A percentile compares a stretch with the other conserved stretches of the same genome.
phyloP scores from a whole-genome alignment of 768 basidiomycete genomes.

The Suillus brevipes region DNA sequence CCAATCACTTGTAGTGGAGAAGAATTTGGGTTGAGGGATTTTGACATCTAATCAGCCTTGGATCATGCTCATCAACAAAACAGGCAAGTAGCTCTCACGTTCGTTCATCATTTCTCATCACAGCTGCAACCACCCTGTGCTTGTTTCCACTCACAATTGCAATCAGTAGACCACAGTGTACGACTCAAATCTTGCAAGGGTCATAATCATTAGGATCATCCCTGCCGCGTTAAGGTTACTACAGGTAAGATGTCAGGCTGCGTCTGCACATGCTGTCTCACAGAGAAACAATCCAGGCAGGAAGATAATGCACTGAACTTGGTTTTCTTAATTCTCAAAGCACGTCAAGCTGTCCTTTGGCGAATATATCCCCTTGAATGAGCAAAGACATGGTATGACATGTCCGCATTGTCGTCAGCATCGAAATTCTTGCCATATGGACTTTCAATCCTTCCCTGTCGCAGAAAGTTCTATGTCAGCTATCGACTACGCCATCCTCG shows the following conservation, averaged over 20 bases:
- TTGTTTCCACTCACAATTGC: neutral
- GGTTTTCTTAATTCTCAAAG: conserved; percentile 27
- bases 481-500: conserved; percentile 28
- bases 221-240: conserved; percentile 2
- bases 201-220: conserved; percentile 30
- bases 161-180: conserved; percentile 11
- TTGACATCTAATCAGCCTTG: neutral
- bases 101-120: neutral
- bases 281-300: too few relatives aligned
- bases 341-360: conserved; percentile 19
- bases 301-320: conserved; percentile 35
- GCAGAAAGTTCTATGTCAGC: conserved; percentile 12
- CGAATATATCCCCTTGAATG: conserved; percentile 25
- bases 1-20: conserved; percentile 1
- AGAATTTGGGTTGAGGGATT: neutral
- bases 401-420: conserved; percentile 8
- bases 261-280: conserved; percentile 27
- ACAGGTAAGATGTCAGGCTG: conserved; percentile 10
- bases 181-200: conserved; percentile 36
- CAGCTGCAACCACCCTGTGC: neutral
- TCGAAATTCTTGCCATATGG: neutral
- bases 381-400: conserved; percentile 11
- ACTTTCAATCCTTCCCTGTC: conserved; percentile 6
- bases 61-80: neutral
- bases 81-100: neutral